phyloP scores from a whole-genome alignment of 106 monocot species.

The Amphibolis antarctica region DNA sequence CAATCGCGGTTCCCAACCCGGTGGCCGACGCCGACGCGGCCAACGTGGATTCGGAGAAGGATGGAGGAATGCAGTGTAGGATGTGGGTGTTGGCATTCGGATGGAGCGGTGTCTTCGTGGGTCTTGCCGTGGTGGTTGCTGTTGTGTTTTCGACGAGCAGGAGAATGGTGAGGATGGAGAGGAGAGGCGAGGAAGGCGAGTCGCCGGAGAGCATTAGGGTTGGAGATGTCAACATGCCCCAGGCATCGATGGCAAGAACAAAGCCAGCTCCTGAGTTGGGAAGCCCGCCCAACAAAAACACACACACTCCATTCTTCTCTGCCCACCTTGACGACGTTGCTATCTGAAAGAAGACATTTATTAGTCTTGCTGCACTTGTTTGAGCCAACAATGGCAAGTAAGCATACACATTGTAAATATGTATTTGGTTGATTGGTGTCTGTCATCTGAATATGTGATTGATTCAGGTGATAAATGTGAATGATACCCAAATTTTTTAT shows the following conservation, averaged over 20 bases:
- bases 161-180: slow-evolving; percentile 7
- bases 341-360: too few species aligned
- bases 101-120: slow-evolving; percentile 1
- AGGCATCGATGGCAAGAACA: background rate
- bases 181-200: slow-evolving; percentile 5
- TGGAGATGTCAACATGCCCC: slow-evolving; percentile 2
- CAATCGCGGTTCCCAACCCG: slow-evolving; percentile 36
- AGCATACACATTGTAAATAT: too few species aligned
- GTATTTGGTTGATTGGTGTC: too few species aligned
- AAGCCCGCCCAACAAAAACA: too few species aligned
- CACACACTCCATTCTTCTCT: too few species aligned
- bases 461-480: too few species aligned
- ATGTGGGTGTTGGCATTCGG: slow-evolving; percentile 5
- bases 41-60: background rate
- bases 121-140: background rate
- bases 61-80: background rate
- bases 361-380: too few species aligned
- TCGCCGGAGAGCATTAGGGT: background rate
- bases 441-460: too few species aligned
- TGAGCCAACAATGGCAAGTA: too few species aligned
- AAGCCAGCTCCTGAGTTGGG: slow-evolving; percentile 1
- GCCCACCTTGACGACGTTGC: too few species aligned
- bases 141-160: background rate
- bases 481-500: too few species aligned
- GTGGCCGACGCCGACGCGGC: background rate